phyloP scores from a whole-genome alignment of 495 filamentous ascomycete genomes.

The Neurospora sp. region DNA sequence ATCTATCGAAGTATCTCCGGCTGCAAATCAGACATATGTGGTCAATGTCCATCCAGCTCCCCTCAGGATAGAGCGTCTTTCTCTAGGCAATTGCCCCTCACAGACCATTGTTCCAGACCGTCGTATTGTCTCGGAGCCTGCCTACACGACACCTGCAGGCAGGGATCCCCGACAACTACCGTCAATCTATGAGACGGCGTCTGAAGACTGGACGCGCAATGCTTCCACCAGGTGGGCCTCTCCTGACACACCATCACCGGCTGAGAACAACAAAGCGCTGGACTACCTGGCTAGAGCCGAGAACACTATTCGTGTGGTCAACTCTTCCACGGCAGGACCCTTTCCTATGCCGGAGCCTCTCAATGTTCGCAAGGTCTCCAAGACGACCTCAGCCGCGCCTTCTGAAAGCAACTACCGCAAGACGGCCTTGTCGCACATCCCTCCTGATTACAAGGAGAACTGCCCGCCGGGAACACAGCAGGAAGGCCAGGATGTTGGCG shows the following conservation, averaged over 20 bases:
- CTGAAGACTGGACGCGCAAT: conserved; percentile 19
- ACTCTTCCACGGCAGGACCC: conserved; percentile 20
- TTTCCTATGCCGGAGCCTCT: conserved; percentile 32
- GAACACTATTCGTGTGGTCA: conserved; percentile 43
- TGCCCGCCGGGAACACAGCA: conserved; percentile 4
- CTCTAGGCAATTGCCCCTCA: neutral
- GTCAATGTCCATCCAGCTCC: conserved; percentile 9
- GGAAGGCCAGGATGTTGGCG: neutral
- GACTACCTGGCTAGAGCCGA: conserved; percentile 25
- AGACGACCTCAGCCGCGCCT: neutral
- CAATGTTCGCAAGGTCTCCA: conserved; percentile 39
- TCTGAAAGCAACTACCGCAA: neutral
- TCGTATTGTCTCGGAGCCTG: conserved; percentile 44
- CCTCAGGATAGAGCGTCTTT: conserved; percentile 6
- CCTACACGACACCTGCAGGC: conserved; percentile 25
- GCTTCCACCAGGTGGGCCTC: conserved; percentile 18
- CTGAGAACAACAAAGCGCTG: conserved; percentile 24
- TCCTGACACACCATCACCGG: conserved; percentile 20
- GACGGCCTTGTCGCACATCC: neutral
- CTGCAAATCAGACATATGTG: conserved; percentile 10
- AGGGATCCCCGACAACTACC: conserved; percentile 35
- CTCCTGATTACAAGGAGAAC: neutral
- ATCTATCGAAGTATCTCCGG: conserved; percentile 14
- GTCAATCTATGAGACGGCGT: conserved; percentile 39
- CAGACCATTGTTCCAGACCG: conserved; percentile 10